Evolutionary conservation across 129 eudicot species (phyloP).

Genomic region (Kitagawia praeruptora): DNA sequence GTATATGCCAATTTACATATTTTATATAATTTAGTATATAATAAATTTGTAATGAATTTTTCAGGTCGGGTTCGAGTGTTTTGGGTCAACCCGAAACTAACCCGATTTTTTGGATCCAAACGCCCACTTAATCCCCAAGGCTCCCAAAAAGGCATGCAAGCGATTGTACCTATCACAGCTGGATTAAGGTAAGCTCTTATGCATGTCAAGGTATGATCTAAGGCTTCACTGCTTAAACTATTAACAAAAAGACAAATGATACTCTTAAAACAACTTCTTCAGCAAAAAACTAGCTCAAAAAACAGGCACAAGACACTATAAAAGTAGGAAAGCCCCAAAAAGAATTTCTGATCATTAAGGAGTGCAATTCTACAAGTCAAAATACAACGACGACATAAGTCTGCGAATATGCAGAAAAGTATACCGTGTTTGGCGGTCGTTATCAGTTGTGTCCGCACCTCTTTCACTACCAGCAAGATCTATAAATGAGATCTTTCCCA

Average conservation of each 20-base stretch:
- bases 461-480: slow-evolving; percentile 99
- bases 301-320: neutral
- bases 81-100: too few species aligned
- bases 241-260: neutral
- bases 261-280: neutral
- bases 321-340: neutral
- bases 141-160: neutral
- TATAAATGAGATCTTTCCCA: slow-evolving; percentile 86
- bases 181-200: neutral
- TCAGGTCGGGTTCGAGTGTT: too few species aligned
- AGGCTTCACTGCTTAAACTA: neutral
- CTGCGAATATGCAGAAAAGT: neutral
- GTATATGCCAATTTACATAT: too few species aligned
- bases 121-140: neutral
- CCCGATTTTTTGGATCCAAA: too few species aligned
- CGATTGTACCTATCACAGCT: neutral
- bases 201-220: neutral
- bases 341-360: neutral
- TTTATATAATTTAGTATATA: too few species aligned
- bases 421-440: slow-evolving; percentile 96
- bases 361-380: neutral
- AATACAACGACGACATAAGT: slow-evolving; percentile 1
- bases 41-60: too few species aligned
- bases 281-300: neutral
- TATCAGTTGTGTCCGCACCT: slow-evolving; percentile 98